Conservation (phyloP, 139 green algal species). For the Micractinium conductrix region DNA sequence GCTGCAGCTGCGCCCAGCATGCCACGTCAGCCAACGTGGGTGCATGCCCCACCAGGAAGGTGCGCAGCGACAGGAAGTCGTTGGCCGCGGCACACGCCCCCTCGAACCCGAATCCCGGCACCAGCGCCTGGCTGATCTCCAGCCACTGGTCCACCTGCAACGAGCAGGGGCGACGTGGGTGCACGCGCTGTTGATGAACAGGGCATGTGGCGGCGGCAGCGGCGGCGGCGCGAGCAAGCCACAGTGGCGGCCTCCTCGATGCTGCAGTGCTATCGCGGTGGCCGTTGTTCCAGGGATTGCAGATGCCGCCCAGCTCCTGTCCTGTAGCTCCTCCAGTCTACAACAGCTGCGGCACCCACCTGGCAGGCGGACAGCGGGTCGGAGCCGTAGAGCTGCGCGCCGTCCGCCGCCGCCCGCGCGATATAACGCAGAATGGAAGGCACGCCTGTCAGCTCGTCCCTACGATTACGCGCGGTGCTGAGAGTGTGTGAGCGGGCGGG, state of each 20-base stretch:
- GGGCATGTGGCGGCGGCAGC: background rate
- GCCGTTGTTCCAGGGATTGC: no score
- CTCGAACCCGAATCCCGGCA: constrained; percentile 72
- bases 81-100: constrained; percentile 64
- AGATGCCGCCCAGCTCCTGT: no score
- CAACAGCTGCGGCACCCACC: constrained; percentile 34
- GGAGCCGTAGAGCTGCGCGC: constrained; percentile 53
- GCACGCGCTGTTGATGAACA: background rate
- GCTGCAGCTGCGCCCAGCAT: constrained; percentile 85
- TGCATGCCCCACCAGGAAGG: constrained; percentile 84
- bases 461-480: constrained; percentile 18
- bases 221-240: background rate
- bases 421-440: constrained; percentile 76
- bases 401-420: constrained; percentile 48
- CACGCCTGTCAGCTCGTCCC: constrained; percentile 72
- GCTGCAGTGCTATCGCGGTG: no score
- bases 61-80: constrained; percentile 80
- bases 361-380: constrained; percentile 61
- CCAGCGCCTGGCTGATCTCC: constrained; percentile 71
- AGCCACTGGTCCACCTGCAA: constrained; percentile 87
- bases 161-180: background rate
- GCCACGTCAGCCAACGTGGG: constrained; percentile 86
- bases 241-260: background rate
- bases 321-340: no score
- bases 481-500: background rate